phyloP scores from a whole-genome alignment of 2,329 filamentous ascomycete genomes.

The Ophidiomyces ophidiicola region DNA sequence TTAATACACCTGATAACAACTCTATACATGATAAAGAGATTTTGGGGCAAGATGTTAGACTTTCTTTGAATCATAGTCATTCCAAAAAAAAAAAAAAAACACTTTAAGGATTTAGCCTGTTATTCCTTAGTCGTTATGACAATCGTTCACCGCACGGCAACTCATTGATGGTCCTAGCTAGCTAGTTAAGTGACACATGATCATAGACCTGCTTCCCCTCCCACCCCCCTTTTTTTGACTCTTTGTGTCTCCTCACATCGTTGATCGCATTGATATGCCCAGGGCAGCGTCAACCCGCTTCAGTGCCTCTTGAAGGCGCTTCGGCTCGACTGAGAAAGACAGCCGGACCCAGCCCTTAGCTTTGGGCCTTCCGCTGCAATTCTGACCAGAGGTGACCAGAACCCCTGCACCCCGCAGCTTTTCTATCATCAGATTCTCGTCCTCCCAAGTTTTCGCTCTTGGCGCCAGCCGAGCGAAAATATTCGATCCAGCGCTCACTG shows the following conservation, averaged over 20 bases:
- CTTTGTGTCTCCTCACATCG: background rate
- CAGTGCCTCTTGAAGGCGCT: slow-evolving; percentile 17
- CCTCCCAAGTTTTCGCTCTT: slow-evolving; percentile 19
- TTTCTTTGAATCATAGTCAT: no score
- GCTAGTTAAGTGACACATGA: slow-evolving; percentile 2
- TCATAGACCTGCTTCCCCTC: slow-evolving; percentile 1
- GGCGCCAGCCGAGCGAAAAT: slow-evolving; percentile 19
- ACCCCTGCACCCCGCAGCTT: slow-evolving; percentile 18
- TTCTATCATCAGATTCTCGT: slow-evolving; percentile 17
- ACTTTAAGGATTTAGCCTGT: no score
- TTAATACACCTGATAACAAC: no score
- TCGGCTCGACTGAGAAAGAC: slow-evolving; percentile 17
- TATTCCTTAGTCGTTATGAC: no score
- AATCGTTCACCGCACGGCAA: no score
- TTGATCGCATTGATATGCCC: background rate
- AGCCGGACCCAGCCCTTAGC: slow-evolving; percentile 22
- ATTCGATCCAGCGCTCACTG: slow-evolving; percentile 19
- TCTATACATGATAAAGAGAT: no score
- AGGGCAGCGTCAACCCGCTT: slow-evolving; percentile 14
- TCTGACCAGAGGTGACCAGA: slow-evolving; percentile 16
- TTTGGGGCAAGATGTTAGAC: no score
- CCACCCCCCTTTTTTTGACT: background rate
- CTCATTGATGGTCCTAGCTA: no score
- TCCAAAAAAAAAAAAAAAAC: no score
- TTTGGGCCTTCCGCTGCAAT: slow-evolving; percentile 16